Evolutionary conservation across 2,329 filamentous ascomycete species (phyloP).

Genomic region (Aspergillus pseudoterreus): DNA sequence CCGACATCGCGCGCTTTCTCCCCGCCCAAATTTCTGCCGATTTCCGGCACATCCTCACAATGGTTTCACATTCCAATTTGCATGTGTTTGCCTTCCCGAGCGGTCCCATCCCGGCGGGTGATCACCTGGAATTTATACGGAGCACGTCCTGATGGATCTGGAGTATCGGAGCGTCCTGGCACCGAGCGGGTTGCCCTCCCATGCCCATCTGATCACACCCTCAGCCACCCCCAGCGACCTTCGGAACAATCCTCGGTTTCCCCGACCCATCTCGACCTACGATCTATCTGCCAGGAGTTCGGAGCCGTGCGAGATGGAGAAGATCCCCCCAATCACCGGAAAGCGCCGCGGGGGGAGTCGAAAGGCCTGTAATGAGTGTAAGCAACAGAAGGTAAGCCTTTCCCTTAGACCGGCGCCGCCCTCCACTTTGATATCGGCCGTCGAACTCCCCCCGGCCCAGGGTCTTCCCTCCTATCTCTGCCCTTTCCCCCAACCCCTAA

Average conservation of each 20-base stretch:
- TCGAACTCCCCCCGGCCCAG: not conserved
- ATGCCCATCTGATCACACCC: slow-evolving; percentile 25
- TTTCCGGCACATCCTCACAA: slow-evolving; percentile 32
- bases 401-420: slow-evolving; percentile 3
- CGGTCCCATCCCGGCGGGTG: slow-evolving; percentile 28
- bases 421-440: not conserved
- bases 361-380: slow-evolving; percentile 64
- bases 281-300: slow-evolving; percentile 29
- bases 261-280: slow-evolving; percentile 27
- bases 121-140: slow-evolving; percentile 9
- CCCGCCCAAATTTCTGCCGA: slow-evolving; percentile 31
- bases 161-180: slow-evolving; percentile 32
- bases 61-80: slow-evolving; percentile 17
- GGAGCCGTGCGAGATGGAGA: slow-evolving; percentile 37
- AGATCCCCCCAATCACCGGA: slow-evolving; percentile 46
- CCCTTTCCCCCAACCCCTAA: slow-evolving; percentile 2
- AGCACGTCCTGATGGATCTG: slow-evolving; percentile 31
- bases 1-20: slow-evolving; percentile 22
- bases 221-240: slow-evolving; percentile 28
- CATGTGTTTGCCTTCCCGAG: slow-evolving; percentile 18
- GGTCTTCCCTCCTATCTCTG: slow-evolving; percentile 2
- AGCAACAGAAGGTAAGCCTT: slow-evolving; percentile 60
- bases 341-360: slow-evolving; percentile 39
- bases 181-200: slow-evolving; percentile 29
- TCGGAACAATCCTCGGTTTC: slow-evolving; percentile 31